phyloP scores from a whole-genome alignment of 805 yeast genomes.

The Cyberlindnera mycetangii region DNA sequence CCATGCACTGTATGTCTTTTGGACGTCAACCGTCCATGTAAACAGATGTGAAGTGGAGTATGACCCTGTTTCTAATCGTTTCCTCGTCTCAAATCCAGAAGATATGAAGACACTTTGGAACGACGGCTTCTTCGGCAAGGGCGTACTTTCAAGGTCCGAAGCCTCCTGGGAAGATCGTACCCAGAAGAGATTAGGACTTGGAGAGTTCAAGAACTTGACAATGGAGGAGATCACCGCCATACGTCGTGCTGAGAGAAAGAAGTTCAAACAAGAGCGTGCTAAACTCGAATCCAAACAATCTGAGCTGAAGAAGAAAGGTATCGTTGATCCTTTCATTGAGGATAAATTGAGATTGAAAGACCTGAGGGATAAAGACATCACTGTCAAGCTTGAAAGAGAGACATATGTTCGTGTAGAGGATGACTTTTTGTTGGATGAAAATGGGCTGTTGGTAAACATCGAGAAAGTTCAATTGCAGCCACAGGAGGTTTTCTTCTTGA shows the following conservation, averaged over 20 bases:
- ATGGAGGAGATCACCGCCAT: conserved; percentile 76
- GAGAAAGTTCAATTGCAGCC: conserved; percentile 63
- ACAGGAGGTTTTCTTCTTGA: conserved; percentile 69
- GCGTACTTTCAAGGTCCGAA: conserved; percentile 82
- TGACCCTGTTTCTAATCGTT: conserved; percentile 29
- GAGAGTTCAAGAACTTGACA: conserved; percentile 35
- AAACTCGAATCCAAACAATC: conserved; percentile 50
- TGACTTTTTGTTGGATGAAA: conserved; percentile 29
- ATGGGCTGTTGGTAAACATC: conserved; percentile 30
- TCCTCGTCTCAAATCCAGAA: conserved; percentile 36
- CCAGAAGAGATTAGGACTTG: conserved; percentile 48
- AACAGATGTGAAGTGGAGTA: conserved; percentile 28
- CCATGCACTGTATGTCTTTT: conserved; percentile 38
- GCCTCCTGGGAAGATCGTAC: conserved; percentile 86
- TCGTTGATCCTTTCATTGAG: conserved; percentile 34
- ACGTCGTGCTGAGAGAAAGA: conserved; percentile 67
- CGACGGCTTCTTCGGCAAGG: conserved; percentile 92
- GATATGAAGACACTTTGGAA: conserved; percentile 68
- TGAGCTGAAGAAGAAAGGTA: conserved; percentile 37
- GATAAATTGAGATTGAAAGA: conserved; percentile 31
- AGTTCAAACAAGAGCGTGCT: conserved; percentile 69
- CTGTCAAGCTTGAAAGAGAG: conserved; percentile 22
- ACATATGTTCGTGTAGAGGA: conserved; percentile 36
- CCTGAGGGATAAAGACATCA: conserved; percentile 31
- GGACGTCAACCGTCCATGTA: conserved; percentile 21